A percentile compares a stretch with the other conserved stretches of the same genome.
Conservation (phyloP, 2,329 filamentous ascomycete genomes). For the Fusarium compactum region DNA sequence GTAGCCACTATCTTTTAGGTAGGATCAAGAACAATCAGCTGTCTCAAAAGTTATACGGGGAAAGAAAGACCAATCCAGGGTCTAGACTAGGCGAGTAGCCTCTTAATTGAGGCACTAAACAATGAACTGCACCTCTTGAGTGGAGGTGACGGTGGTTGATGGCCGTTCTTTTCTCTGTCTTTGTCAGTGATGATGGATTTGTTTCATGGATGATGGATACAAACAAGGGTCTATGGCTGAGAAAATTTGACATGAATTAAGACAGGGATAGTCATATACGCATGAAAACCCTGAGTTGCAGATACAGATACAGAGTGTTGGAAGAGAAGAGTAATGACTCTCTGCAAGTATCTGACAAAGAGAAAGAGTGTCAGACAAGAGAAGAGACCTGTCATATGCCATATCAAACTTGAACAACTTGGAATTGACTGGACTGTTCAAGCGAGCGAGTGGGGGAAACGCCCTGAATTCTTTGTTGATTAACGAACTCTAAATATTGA, state of each 20-base stretch:
- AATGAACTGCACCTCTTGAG: neutral
- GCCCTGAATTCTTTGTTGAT: neutral
- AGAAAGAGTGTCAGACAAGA: neutral
- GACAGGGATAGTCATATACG: neutral
- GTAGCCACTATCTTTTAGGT: neutral
- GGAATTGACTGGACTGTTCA: neutral
- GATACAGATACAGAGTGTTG: neutral
- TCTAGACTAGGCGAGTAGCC: conserved; percentile 9
- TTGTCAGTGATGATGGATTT: neutral
- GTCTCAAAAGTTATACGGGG: neutral
- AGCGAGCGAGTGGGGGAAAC: neutral
- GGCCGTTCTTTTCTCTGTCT: conserved; percentile 9
- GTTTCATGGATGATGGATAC: conserved; percentile 28
- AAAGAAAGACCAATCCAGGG: neutral
- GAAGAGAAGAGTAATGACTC: neutral
- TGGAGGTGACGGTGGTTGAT: conserved; percentile 34
- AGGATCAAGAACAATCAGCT: neutral
- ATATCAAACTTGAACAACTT: neutral
- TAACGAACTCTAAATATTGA: neutral
- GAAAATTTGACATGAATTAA: neutral
- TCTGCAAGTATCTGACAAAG: neutral
- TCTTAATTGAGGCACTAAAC: neutral
- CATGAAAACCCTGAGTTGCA: neutral
- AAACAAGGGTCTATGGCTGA: conserved; percentile 18
- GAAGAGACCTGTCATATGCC: neutral